Evolutionary conservation across 148 eudicot species (phyloP), one percentile per base, ranked within the genome.

Genomic region (Cornus suecica): DNA sequence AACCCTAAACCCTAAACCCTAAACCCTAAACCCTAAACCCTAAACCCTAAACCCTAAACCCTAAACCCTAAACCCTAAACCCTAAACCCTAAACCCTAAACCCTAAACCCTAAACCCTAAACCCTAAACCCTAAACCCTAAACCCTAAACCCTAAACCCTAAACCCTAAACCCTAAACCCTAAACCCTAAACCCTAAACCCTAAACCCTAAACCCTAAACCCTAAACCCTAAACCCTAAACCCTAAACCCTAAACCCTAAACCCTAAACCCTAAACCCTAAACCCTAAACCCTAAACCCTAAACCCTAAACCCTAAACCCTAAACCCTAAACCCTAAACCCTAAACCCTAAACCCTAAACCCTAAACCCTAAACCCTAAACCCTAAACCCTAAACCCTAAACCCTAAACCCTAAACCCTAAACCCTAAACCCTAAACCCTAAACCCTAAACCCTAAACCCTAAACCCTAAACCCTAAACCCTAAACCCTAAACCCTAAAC

Each of bases 21-120:
- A 5, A 9, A 34, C 22, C 60, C 31, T 22, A 6, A 70, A 70
- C 60, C 56, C 27, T n/a, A 5, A 70, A 70, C 60, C 73, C 56
- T n/a, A 48, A 70, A 42, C 73, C 73, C 60, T 70, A 48, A 45
- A 70, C 61, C 52, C 73, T 70, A 48, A 70, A 42, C 73, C 73
- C 52, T 70, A 48, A 70, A 42, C 52, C 56, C 73, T 22, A 25
- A 70, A 48, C 27, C 61, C 56, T 34, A 48, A 45, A 34, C 73
- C 56, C 30, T 24, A 48, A 70, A 2, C 13, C 60, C 27, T 10
- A 7, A 69, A 69, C 60, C 56, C 73, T n/a, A 23, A 20, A n/a
- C 5, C 69, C 29, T 5, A n/a, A 66, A 66, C 26, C 30, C 30
- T 14, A 11, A 66, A 66, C 23, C 69, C 69, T 14, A 23, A 26